Evolutionary conservation across 768 basidiomycete species (phyloP).

Genomic region (Rubroboletus satanas): DNA sequence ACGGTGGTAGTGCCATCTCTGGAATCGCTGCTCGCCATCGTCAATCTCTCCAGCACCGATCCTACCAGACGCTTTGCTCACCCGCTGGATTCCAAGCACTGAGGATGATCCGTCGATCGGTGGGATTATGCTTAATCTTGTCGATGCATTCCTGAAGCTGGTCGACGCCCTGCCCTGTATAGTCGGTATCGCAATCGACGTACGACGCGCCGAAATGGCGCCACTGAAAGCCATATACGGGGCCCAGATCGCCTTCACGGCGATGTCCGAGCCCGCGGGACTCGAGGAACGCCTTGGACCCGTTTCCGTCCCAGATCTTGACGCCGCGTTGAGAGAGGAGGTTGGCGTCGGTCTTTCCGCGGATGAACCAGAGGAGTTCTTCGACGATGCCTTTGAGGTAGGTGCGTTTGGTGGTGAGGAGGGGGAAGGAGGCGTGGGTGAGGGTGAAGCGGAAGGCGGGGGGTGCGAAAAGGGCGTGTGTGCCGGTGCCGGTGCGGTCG

Average conservation of each 20-base stretch:
- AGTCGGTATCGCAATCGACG: constrained; percentile 67
- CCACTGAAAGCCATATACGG: constrained; percentile 98
- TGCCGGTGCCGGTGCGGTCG: constrained; percentile 95
- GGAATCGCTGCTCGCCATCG: constrained; percentile 64
- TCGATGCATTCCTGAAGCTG: constrained; percentile 84
- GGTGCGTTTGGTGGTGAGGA: constrained; percentile 93
- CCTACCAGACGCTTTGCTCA: constrained; percentile 30
- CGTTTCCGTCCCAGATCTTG: constrained; percentile 98
- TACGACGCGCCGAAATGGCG: constrained; percentile 90
- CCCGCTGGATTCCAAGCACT: constrained; percentile 99
- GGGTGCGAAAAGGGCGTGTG: constrained; percentile 88
- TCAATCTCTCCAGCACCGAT: neutral
- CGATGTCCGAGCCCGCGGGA: constrained; percentile 78
- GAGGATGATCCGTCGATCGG: constrained; percentile 89
- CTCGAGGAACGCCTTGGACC: constrained; percentile 82
- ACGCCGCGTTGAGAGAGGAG: constrained; percentile 76
- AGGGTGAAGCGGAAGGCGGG: constrained; percentile 88
- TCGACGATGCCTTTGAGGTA: constrained; percentile 89
- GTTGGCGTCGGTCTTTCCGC: constrained; percentile 78
- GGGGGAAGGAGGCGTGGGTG: constrained; percentile 66
- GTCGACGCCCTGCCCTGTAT: constrained; percentile 84
- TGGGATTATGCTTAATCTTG: constrained; percentile 91
- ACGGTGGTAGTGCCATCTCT: constrained; percentile 95
- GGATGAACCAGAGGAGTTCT: constrained; percentile 93
- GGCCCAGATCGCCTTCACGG: constrained; percentile 89